Evolutionary conservation across 2,329 filamentous ascomycete genomes (phyloP), one percentile per base, ranked within the genome.

Genomic region (Claviceps pusilla): DNA sequence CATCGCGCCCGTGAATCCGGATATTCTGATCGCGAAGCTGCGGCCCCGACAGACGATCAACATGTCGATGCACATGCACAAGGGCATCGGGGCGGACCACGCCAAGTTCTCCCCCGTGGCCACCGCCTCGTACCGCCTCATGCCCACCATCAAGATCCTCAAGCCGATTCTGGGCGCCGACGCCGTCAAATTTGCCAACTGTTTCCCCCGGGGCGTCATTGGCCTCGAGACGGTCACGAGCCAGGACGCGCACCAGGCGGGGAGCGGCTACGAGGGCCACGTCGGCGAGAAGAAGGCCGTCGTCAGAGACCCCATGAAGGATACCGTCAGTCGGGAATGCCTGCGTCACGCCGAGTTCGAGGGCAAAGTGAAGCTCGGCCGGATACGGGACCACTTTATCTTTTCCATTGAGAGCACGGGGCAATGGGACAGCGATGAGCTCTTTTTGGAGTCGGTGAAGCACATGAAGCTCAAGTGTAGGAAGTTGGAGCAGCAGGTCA

Each of bases 91-190:
- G 50, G 82, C 85, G 59, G 93, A 98, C 70, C 93, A 98, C 69
- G 86, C 93, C 62, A 98, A 98, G 71, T 98, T 93, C 74, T 95
- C 89, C 0, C 93, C 93, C 49, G 93, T 97, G 41, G 90, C 91
- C 3, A 96, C 93, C 1, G 93, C 93, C 3, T 88, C 86, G 29
- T 98, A 98, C 73, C 83, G 93, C 51, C 78, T 98, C 24, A 73
- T 98, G 65, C 93, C 93, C 7, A 84, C 84, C 60, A 97, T 98
- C 69, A 78, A 79, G 59, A 97, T 98, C 65, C 74, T 78, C 48
- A 74, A 78, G 61, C 93, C 93, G 24, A 97, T 98, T 57, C 67
- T 95, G 4, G 93, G 91, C 47, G 75, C 77, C 45, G 89, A 97
- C 63, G 93, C 93, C 2, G 79, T 83, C 65, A 95, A 96, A 68